phyloP scores from a whole-genome alignment of 1,284 basidiomycete species.

The Peniophora sp. region DNA sequence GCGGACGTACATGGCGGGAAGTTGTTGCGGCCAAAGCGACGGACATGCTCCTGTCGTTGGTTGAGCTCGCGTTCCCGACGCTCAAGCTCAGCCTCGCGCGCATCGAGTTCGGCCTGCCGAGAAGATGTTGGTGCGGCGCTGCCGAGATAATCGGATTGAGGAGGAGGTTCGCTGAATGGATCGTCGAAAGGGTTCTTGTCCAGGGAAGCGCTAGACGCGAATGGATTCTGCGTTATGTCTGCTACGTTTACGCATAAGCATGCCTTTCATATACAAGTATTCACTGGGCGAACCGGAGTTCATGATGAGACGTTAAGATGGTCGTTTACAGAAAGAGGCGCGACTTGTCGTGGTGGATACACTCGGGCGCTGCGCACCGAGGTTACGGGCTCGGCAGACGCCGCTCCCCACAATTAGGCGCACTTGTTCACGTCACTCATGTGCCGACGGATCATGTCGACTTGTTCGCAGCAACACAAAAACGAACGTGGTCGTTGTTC shows the following conservation, averaged over 20 bases:
- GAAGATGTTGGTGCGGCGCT: slow-evolving; percentile 17
- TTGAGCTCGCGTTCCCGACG: slow-evolving; percentile 67
- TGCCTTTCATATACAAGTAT: neutral
- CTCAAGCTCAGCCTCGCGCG: slow-evolving; percentile 75
- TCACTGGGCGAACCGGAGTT: slow-evolving; percentile 4
- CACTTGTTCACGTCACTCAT: no score
- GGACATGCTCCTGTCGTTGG: slow-evolving; percentile 63
- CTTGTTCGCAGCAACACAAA: no score
- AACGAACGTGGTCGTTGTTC: no score
- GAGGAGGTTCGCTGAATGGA: slow-evolving; percentile 30
- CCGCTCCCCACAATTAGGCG: no score
- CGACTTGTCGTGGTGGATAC: neutral
- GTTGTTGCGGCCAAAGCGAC: slow-evolving; percentile 79
- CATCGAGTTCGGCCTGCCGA: slow-evolving; percentile 55
- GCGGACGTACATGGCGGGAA: slow-evolving; percentile 73
- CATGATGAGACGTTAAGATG: slow-evolving; percentile 5
- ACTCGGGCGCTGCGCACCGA: no score
- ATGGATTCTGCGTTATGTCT: slow-evolving; percentile 60
- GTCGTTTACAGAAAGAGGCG: neutral
- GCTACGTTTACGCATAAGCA: slow-evolving; percentile 15
- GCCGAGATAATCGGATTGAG: slow-evolving; percentile 14
- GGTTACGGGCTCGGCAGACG: neutral
- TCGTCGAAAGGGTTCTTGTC: slow-evolving; percentile 82
- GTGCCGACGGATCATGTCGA: no score
- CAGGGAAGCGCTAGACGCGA: slow-evolving; percentile 75